Evolutionary conservation across 371 early-diverging fungal species (phyloP), one percentile per base, ranked within the genome.

Genomic region (Mucor lusitanicus): DNA sequence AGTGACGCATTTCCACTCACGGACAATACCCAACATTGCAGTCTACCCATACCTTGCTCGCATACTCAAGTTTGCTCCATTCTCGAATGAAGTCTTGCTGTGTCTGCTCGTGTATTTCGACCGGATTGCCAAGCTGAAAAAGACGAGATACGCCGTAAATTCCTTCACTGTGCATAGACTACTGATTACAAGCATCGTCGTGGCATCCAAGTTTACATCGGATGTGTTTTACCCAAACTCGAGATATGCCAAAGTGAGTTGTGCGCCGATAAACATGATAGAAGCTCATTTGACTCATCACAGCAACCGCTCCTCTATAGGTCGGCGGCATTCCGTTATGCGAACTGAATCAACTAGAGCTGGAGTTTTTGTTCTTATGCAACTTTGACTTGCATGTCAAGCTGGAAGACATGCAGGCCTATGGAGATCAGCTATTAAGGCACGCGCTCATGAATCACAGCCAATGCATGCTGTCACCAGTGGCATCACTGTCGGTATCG

Each of bases 311-410:
- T 21, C 1, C 57, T n/a, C n/a, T n/a, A n/a, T n/a, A 89, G 86
- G 95, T 97, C 17, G 97, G 97, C 25, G 97, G 97, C 0, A 78
- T 97, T 6, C 87, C 93, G 3, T 70, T 93, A 19, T 75, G 78
- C 12, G 97, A 97, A 71, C 79, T 97, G 66, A 97, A 97, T 76
- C 81, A 91, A 64, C 78, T 97, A 35, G 97, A 97, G 69, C 72
- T 96, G 35, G 96, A 96, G 79, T 90, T 97, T 62, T 80, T 95
- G 44, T 92, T 91, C 58, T 79, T 94, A 68, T 89, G 93, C 48
- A 84, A 92, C 59, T 97, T 96, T 84, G 85, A 92, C 63, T 85
- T 97, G 23, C 84, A 91, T 53, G 86, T 91, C 44, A 84, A 86
- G 37, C 80, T 85, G 9, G 82, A 87, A 4, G 85, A 91, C 65